Conservation (phyloP, 139 green algal species). For the Microglena sp. region DNA sequence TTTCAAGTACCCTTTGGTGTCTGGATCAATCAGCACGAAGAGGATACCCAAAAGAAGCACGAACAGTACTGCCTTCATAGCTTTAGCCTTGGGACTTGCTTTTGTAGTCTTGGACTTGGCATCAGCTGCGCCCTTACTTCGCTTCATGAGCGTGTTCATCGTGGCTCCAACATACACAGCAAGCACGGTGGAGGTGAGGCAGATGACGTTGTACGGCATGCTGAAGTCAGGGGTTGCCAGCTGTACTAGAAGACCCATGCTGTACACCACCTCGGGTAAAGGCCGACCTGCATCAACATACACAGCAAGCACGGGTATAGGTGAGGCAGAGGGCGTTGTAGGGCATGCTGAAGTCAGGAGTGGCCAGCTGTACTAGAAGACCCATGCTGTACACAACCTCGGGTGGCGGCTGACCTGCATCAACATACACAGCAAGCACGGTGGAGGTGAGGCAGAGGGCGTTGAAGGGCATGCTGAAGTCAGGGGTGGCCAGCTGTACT, state of each 20-base stretch:
- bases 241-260: conserved; percentile 42
- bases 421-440: conserved; percentile 68
- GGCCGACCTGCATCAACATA: too few relatives aligned
- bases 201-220: conserved; percentile 95
- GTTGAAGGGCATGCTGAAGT: conserved; percentile 96
- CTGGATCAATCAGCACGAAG: conserved; percentile 34
- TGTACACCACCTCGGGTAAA: too few relatives aligned
- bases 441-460: conserved; percentile 82
- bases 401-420: too few relatives aligned
- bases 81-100: background rate
- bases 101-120: background rate
- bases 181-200: conserved; percentile 75
- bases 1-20: too few relatives aligned
- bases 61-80: conserved; percentile 15
- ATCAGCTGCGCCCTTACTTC: background rate
- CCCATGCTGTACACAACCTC: too few relatives aligned
- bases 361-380: conserved; percentile 59
- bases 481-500: conserved; percentile 69
- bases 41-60: conserved; percentile 16
- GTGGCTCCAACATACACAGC: conserved; percentile 61
- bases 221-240: conserved; percentile 82
- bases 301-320: conserved; percentile 69
- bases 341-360: conserved; percentile 88
- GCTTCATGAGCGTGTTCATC: conserved; percentile 41
- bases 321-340: conserved; percentile 92